Evolutionary conservation across 176 grass and related monocot species (phyloP), one percentile per base, ranked within the genome.

Genomic region (Musa itinerans): DNA sequence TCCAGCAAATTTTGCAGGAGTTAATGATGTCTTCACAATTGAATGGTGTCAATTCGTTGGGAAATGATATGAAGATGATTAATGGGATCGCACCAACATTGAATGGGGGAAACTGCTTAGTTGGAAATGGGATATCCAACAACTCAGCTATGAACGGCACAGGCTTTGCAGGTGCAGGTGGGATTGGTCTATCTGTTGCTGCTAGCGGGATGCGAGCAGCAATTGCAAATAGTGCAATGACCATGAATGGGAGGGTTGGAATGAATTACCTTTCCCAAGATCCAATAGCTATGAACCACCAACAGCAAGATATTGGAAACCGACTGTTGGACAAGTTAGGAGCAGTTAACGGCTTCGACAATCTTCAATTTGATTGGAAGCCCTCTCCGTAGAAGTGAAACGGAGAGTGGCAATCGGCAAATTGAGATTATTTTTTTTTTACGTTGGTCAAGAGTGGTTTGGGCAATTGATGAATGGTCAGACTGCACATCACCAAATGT

Each of bases 291-390:
- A 74, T 92, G 81, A 79, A 82, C 26, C 93, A 88, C 15, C 83
- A 86, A 54, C 84, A 84, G 50, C 88, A 91, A 50, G 91, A 99
- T 68, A 84, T 99, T 75, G 89, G 91, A 64, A 90, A 74, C 76
- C 91, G 89, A 53, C 81, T 94, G 17, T 69, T 99, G 78, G 74
- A 86, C 11, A 86, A 86, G 56, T 83, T 98, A 84, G 89, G 91
- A 82, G 68, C 86, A 54, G 83, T 80, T 70, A 92, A 89, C 80
- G 86, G 71, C 85, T 92, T 94, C 78, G 92, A 92, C 86, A 99
- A 92, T 80, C 66, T 99, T 26, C 79, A 79, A n/a, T 94, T 94
- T 79, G 95, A 99, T 73, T 99, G 95, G 91, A 99, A 94, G 72
- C 74, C 86, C 20, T 91, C 20, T 51, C 68, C 8, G 1, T 51